phyloP scores from a whole-genome alignment of 1,139 yeast species.

The Taiozyma sp. region DNA sequence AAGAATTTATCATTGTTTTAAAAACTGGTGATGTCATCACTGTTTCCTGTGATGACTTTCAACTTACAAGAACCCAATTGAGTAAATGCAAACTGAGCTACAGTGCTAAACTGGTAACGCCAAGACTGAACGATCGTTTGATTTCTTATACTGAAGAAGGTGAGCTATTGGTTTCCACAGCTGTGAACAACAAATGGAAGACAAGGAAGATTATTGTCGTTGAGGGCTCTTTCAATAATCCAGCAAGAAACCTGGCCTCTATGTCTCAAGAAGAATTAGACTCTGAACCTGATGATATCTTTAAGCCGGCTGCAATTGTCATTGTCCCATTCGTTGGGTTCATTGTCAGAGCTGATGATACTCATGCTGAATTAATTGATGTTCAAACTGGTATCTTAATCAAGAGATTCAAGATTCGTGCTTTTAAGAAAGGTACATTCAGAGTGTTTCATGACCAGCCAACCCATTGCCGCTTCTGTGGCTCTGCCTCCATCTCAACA shows the following conservation, averaged over 20 bases:
- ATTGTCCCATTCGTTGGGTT: slow-evolving; percentile 67
- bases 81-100: slow-evolving; percentile 35
- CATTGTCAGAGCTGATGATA: slow-evolving; percentile 53
- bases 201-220: slow-evolving; percentile 45
- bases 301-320: slow-evolving; percentile 32
- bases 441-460: slow-evolving; percentile 79
- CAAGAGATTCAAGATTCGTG: slow-evolving; percentile 53
- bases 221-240: slow-evolving; percentile 43
- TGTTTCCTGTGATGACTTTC: slow-evolving; percentile 46
- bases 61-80: slow-evolving; percentile 27
- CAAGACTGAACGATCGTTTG: slow-evolving; percentile 70
- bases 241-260: slow-evolving; percentile 2
- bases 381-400: slow-evolving; percentile 68
- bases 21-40: slow-evolving; percentile 43
- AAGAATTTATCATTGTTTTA: slow-evolving; percentile 36
- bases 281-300: slow-evolving; percentile 8
- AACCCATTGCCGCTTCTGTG: slow-evolving; percentile 86
- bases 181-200: slow-evolving; percentile 64
- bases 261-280: background rate
- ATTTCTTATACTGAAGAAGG: slow-evolving; percentile 51
- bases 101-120: slow-evolving; percentile 57
- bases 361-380: slow-evolving; percentile 64
- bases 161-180: slow-evolving; percentile 57
- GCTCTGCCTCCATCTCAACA: slow-evolving; percentile 75
- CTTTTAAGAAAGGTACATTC: slow-evolving; percentile 56